Evolutionary conservation across 2,329 filamentous ascomycete species (phyloP).

Genomic region (Elsinoe ampelina): DNA sequence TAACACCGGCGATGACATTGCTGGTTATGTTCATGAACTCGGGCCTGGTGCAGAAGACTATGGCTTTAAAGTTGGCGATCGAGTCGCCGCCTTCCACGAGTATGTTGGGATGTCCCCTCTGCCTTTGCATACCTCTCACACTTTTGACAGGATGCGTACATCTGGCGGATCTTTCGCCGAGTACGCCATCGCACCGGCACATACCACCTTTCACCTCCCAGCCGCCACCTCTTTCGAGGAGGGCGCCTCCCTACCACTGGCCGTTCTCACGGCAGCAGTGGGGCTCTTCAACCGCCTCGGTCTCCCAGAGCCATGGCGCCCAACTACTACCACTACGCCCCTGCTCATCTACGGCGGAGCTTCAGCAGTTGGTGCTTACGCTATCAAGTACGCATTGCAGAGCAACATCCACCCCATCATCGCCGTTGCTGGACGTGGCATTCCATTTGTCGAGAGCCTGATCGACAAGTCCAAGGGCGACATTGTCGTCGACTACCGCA

Average conservation of each 20-base stretch:
- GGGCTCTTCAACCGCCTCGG: slow-evolving; percentile 37
- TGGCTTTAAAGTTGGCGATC: slow-evolving; percentile 46
- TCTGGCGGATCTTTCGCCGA: slow-evolving; percentile 50
- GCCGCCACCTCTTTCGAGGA: slow-evolving; percentile 42
- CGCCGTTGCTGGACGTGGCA: slow-evolving; percentile 32
- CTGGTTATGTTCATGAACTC: slow-evolving; percentile 42
- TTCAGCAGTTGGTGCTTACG: slow-evolving; percentile 33
- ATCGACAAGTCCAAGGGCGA: slow-evolving; percentile 34
- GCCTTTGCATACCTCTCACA: no score
- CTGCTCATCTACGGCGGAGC: slow-evolving; percentile 35
- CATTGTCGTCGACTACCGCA: slow-evolving; percentile 44
- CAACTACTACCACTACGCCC: slow-evolving; percentile 21
- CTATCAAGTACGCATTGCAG: slow-evolving; percentile 31
- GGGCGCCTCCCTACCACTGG: slow-evolving; percentile 38
- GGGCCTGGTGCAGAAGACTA: slow-evolving; percentile 45
- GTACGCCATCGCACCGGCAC: slow-evolving; percentile 48
- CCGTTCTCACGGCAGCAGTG: slow-evolving; percentile 38
- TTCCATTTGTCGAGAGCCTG: slow-evolving; percentile 29
- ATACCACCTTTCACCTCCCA: slow-evolving; percentile 50
- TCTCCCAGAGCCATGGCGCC: slow-evolving; percentile 34
- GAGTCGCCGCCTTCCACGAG: slow-evolving; percentile 46
- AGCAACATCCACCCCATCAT: slow-evolving; percentile 36
- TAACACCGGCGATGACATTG: slow-evolving; percentile 28
- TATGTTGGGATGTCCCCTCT: no score
- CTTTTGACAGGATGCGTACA: slow-evolving; percentile 38